Conservation (phyloP, 495 filamentous ascomycete species). For the Hypomontagnella monticulosa region DNA sequence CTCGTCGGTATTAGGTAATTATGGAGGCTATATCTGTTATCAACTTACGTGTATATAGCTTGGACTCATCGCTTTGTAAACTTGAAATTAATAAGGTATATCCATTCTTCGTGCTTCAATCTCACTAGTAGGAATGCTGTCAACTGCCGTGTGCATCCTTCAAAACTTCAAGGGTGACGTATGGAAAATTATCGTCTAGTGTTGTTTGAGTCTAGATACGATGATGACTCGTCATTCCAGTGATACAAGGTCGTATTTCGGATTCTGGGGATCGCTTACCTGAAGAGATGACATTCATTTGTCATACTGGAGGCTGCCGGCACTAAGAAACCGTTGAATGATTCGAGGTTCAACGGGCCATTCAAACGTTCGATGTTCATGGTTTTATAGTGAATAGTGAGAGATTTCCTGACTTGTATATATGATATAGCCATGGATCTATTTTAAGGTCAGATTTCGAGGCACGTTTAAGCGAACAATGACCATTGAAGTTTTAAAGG, state of each 20-base stretch:
- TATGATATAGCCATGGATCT: too few relatives aligned
- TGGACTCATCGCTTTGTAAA: too few relatives aligned
- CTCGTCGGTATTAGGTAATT: too few relatives aligned
- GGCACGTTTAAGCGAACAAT: conserved; percentile 18
- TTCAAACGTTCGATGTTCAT: background rate
- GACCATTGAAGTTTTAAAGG: background rate
- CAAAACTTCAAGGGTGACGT: conserved; percentile 17
- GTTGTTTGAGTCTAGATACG: background rate
- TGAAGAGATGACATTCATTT: conserved; percentile 8
- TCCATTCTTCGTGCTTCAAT: too few relatives aligned
- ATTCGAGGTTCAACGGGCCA: background rate
- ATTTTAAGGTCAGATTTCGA: conserved; percentile 12
- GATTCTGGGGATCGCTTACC: conserved; percentile 8
- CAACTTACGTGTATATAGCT: too few relatives aligned
- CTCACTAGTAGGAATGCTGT: background rate
- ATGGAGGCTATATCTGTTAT: too few relatives aligned
- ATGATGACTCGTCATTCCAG: conserved; percentile 13
- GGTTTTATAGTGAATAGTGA: background rate
- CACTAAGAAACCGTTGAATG: conserved; percentile 5
- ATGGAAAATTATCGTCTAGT: conserved; percentile 3
- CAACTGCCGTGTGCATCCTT: too few relatives aligned
- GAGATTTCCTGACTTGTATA: too few relatives aligned
- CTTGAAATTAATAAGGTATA: too few relatives aligned
- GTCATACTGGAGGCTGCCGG: conserved; percentile 8
- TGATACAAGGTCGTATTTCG: conserved; percentile 21